Evolutionary conservation across 73 alveolate genomes (phyloP).

Genomic region (Breviolum minutum): DNA sequence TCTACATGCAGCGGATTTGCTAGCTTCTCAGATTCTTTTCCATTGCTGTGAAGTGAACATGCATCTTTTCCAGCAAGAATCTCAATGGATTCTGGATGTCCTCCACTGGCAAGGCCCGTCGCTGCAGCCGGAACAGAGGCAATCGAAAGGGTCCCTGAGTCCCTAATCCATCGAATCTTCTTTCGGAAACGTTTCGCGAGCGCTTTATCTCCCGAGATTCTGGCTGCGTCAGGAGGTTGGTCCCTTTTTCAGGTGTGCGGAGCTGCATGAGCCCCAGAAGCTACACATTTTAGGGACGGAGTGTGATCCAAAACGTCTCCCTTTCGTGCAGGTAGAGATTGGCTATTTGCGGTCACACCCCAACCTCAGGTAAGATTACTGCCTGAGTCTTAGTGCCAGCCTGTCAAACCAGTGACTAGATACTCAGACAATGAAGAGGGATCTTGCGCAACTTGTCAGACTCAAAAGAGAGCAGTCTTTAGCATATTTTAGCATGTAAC

Average conservation of each 20-base stretch:
- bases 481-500: too few relatives aligned
- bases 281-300: too few relatives aligned
- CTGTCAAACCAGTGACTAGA: neutral
- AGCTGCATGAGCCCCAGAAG: neutral
- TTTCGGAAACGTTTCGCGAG: too few relatives aligned
- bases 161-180: neutral
- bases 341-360: slow-evolving; percentile 85
- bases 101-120: slow-evolving; percentile 2
- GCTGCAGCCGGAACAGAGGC: slow-evolving; percentile 4
- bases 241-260: slow-evolving; percentile 66
- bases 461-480: too few relatives aligned
- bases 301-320: too few relatives aligned
- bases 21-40: neutral
- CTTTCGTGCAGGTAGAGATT: slow-evolving; percentile 36
- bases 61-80: neutral
- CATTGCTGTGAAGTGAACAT: neutral
- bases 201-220: too few relatives aligned
- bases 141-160: neutral
- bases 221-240: slow-evolving; percentile 1
- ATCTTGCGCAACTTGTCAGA: too few relatives aligned
- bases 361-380: slow-evolving; percentile 66
- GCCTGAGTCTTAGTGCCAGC: neutral
- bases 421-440: too few relatives aligned
- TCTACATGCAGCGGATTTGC: slow-evolving; percentile 91
- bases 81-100: neutral